A percentile compares a stretch with the other conserved stretches of the same genome.
These are phyloP conservation scores for Fusarium kyushuense DNA, from an alignment of 2,329 filamentous ascomycete genomes.

Conservation along the genomic window DNA sequence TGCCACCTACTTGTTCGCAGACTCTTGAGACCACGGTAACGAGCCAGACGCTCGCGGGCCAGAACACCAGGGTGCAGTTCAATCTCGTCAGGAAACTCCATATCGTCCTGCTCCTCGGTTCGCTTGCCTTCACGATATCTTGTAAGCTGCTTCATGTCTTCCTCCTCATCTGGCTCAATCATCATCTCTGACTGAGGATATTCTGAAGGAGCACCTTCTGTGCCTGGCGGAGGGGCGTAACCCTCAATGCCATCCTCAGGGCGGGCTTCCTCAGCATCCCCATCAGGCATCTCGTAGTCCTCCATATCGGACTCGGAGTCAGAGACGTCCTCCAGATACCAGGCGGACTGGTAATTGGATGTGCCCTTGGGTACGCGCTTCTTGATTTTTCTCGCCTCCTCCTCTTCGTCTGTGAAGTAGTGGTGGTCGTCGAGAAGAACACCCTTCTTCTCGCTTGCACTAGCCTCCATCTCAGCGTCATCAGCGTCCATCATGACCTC, in stretches of 20 bases:
- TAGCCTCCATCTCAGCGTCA: conserved; percentile 53
- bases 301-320: conserved; percentile 89
- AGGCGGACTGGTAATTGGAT: conserved; percentile 92
- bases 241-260: conserved; percentile 89
- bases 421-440: conserved; percentile 96
- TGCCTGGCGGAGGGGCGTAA: conserved; percentile 73
- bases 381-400: conserved; percentile 63
- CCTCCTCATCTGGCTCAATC: conserved; percentile 85
- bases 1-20: conserved; percentile 90
- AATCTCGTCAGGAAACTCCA: conserved; percentile 97
- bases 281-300: conserved; percentile 70
- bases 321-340: conserved; percentile 86
- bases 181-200: conserved; percentile 96
- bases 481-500: conserved; percentile 80
- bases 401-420: conserved; percentile 88
- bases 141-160: conserved; percentile 79
- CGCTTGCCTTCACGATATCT: conserved; percentile 83
- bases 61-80: conserved; percentile 90
- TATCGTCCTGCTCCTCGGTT: conserved; percentile 87
- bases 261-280: conserved; percentile 66
- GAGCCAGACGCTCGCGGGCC: conserved; percentile 84
- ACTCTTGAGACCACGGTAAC: conserved; percentile 93
- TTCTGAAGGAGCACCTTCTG: conserved; percentile 84
- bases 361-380: conserved; percentile 90
- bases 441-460: conserved; percentile 75